These are phyloP conservation scores for Colletotrichum abscissum DNA, from an alignment of 2,329 filamentous ascomycete species.

Conservation along the genomic window DNA sequence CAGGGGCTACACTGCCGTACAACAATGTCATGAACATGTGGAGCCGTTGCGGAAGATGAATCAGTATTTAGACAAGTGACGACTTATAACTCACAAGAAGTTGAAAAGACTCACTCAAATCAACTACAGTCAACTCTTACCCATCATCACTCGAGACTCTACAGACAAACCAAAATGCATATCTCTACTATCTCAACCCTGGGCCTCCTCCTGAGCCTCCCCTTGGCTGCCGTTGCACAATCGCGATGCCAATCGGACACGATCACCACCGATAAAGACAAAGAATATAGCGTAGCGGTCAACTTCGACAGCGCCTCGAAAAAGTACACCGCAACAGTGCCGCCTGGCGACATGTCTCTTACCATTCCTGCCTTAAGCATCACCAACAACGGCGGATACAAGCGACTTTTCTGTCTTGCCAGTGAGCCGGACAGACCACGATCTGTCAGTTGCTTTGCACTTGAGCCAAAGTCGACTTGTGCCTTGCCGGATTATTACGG, in stretches of 20 bases:
- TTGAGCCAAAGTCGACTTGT: neutral
- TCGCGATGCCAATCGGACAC: neutral
- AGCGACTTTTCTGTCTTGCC: neutral
- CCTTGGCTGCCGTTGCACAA: neutral
- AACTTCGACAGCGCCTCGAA: neutral
- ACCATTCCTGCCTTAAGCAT: neutral
- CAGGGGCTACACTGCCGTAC: neutral
- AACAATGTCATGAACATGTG: neutral
- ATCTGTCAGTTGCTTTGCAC: neutral
- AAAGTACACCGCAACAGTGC: neutral
- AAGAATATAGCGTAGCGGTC: neutral
- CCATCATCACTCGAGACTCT: neutral
- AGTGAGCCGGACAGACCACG: neutral
- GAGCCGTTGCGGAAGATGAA: neutral
- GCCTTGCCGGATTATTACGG: constrained; percentile 1
- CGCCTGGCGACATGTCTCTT: neutral
- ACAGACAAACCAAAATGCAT: neutral
- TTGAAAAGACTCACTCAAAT: too few relatives aligned
- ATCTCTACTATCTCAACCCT: neutral
- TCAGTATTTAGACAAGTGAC: neutral
- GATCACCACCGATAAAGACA: neutral
- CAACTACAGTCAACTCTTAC: too few relatives aligned
- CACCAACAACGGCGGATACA: neutral
- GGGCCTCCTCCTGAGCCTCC: neutral
- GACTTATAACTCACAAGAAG: too few relatives aligned